These are phyloP conservation scores for Phytophthora constricta DNA, from an alignment of 352 stramenopile species.

Conservation along the genomic window DNA sequence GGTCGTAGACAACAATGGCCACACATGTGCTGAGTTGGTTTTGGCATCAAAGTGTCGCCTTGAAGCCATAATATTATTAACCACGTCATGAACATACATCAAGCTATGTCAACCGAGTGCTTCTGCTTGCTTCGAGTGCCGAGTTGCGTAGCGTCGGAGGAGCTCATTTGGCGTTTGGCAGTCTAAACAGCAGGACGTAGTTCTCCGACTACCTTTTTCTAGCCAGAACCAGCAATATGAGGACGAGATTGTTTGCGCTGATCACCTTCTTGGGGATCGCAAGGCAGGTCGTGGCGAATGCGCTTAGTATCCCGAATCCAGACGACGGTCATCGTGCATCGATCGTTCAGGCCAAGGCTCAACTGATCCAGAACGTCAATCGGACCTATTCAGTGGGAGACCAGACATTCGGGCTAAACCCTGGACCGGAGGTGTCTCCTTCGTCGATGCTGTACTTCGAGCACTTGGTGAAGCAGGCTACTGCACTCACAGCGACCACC, in stretches of 20 bases:
- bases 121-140: background rate
- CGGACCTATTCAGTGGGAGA: constrained; percentile 33
- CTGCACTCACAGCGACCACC: constrained; percentile 26
- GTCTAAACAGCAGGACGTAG: constrained; percentile 6
- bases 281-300: background rate
- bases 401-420: constrained; percentile 30
- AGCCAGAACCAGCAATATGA: constrained; percentile 7
- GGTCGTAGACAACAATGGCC: background rate
- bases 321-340: constrained; percentile 34
- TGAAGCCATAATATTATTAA: background rate
- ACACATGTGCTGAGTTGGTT: too few relatives aligned
- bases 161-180: constrained; percentile 23
- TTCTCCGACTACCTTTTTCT: too few relatives aligned
- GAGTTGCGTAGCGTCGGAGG: background rate
- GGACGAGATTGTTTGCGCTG: constrained; percentile 5
- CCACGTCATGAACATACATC: background rate
- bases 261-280: constrained; percentile 1
- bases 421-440: constrained; percentile 24
- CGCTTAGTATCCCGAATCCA: constrained; percentile 27
- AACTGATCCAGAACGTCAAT: constrained; percentile 39
- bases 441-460: constrained; percentile 41
- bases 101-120: too few relatives aligned
- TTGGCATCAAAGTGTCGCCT: too few relatives aligned
- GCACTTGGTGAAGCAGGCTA: constrained; percentile 27
- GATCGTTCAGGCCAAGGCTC: constrained; percentile 26